A percentile compares a stretch with the other conserved stretches of the same genome.
Conservation (phyloP, 768 basidiomycete genomes). For the Rossbeevera mucosa region DNA sequence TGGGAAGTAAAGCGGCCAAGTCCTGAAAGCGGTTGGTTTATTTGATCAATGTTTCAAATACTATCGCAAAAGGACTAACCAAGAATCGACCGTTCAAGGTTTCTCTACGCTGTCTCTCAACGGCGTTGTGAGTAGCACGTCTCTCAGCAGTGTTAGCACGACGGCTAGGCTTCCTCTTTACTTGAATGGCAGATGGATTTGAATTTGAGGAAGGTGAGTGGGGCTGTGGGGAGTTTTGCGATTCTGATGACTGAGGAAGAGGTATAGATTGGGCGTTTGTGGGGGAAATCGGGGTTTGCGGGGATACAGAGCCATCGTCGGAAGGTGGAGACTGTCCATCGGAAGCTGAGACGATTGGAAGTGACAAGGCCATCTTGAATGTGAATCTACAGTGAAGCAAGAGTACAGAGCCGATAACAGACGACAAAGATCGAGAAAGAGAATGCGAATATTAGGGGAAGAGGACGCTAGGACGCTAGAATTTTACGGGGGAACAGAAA, state of each 20-base stretch:
- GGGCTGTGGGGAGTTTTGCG: constrained; percentile 16
- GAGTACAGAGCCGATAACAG: constrained; percentile 10
- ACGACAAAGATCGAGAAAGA: background rate
- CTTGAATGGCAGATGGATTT: constrained; percentile 32
- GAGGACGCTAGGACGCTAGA: constrained; percentile 15
- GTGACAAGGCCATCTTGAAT: constrained; percentile 34
- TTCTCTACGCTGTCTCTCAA: constrained; percentile 90
- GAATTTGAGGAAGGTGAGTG: constrained; percentile 24
- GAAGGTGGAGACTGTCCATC: constrained; percentile 39
- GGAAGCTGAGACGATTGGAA: constrained; percentile 37
- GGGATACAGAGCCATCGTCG: constrained; percentile 40
- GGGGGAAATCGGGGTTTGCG: constrained; percentile 49
- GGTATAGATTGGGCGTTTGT: constrained; percentile 30
- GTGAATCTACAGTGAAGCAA: constrained; percentile 14
- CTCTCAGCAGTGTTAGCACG: constrained; percentile 96
- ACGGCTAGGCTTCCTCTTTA: constrained; percentile 78
- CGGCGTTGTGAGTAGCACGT: constrained; percentile 94
- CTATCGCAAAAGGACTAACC: constrained; percentile 39
- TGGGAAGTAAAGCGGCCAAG: constrained; percentile 86
- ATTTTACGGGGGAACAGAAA: constrained; percentile 26
- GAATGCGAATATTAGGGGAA: constrained; percentile 15
- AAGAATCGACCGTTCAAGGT: constrained; percentile 91
- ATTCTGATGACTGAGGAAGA: constrained; percentile 30
- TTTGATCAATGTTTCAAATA: constrained; percentile 12
- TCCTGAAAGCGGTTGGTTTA: constrained; percentile 45